Base-by-base conservation (phyloP, 2,329 filamentous ascomycete genomes). In the Hymenoscyphus fructigenus region DNA sequence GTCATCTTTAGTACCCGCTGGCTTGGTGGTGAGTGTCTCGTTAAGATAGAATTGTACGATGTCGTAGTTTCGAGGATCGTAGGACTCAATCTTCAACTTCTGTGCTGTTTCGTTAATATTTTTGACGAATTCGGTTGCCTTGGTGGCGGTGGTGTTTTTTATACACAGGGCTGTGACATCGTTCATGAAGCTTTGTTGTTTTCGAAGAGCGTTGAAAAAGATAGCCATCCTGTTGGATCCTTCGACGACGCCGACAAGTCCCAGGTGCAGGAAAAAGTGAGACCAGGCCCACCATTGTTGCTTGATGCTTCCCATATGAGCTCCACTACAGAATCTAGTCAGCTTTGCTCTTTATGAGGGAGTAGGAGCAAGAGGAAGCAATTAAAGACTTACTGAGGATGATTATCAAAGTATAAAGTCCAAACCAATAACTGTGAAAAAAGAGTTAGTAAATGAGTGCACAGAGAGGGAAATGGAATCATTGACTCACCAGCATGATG, bases 381-480 rank as follows among this genome's bases (percentile, higher is more conserved):
- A n/a, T 20, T 26, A 14, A 3, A 26, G 20, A 53, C 47, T 53
- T 26, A 53, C 59, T 80, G 78, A 5, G 83, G 83, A 58, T 82
- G 81, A 55, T 85, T 80, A 68, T 85, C 84, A 67, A 85, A 86
- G 73, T 86, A 86, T 5, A 84, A 77, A 69, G 83, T 81, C 80
- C 82, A 86, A 55, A 84, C 74, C 47, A 86, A 76, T 34, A 70
- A 59, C 59, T 71, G n/a, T 41, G 5, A 34, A 56, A 1, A 41
- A 38, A 41, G 3, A 17, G 29, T 61, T 23, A 61, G 50, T 23
- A 29, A 32, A 5, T 38, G 17, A 20, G 29, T 17, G 7, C 17
- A 36, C 12, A 15, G 36, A 34, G 5, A 6, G 26, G 26, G 12
- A 29, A 28, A 20, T 26, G 4, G 20, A 28, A 53, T n/a, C 28